Conservation (phyloP, 2,329 filamentous ascomycete species). For the Epichloe scottii region DNA sequence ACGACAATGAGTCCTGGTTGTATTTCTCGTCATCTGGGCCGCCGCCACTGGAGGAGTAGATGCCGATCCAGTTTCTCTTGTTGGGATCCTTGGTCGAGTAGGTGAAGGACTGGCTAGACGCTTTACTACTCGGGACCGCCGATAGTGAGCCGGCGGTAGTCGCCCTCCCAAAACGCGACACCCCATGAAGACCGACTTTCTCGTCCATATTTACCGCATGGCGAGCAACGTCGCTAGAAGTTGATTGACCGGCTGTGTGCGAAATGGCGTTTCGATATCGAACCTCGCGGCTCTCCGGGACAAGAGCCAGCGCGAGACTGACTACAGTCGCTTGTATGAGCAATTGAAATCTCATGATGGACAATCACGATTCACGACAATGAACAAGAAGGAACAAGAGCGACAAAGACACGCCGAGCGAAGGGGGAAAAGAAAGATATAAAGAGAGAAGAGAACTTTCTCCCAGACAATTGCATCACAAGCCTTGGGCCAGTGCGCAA, state of each 20-base stretch:
- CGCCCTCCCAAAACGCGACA: background rate
- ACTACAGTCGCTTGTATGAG: constrained; percentile 1
- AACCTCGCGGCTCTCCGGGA: background rate
- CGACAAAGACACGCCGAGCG: background rate
- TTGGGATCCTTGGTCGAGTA: constrained; percentile 17
- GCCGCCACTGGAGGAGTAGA: constrained; percentile 19
- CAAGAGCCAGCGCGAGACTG: background rate
- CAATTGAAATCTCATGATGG: constrained; percentile 1
- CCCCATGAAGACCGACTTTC: background rate
- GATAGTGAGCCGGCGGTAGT: background rate
- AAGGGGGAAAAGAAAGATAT: background rate
- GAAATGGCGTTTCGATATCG: background rate
- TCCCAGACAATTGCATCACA: background rate
- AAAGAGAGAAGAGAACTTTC: background rate
- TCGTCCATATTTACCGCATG: background rate
- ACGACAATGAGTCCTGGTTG: constrained; percentile 15
- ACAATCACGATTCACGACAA: background rate
- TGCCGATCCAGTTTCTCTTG: constrained; percentile 24
- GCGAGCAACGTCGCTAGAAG: background rate
- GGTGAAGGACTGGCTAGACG: constrained; percentile 9
- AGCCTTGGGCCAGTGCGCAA: background rate
- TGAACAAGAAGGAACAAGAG: background rate
- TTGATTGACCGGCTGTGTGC: background rate
- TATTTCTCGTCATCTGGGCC: constrained; percentile 19
- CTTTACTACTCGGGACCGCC: background rate